Conservation (phyloP, 331 rosid species). For the Malus hybrid region DNA sequence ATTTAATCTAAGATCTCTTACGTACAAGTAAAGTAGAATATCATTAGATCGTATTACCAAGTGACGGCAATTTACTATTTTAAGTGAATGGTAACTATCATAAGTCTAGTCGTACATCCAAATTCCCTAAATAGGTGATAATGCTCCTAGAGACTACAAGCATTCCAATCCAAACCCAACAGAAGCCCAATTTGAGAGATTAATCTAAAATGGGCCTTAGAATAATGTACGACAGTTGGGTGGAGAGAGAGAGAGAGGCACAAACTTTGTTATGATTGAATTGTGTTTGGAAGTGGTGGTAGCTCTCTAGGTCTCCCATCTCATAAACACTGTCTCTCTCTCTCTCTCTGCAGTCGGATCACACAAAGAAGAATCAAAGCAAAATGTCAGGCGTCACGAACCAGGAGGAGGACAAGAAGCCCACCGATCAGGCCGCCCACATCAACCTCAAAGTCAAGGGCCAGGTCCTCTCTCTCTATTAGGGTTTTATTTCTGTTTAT, state of each 20-base stretch:
- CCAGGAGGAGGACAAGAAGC: conserved; percentile 79
- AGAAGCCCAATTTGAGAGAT: too few species aligned
- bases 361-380: not conserved
- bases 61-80: too few species aligned
- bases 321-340: not conserved
- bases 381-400: conserved; percentile 57
- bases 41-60: too few species aligned
- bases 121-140: too few species aligned
- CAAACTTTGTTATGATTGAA: not conserved
- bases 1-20: too few species aligned
- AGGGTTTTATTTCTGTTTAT: not conserved
- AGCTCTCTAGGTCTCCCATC: not conserved
- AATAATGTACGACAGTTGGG: too few species aligned
- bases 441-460: conserved; percentile 84
- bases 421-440: conserved; percentile 53
- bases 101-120: too few species aligned
- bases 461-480: conserved; percentile 36
- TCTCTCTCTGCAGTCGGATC: not conserved
- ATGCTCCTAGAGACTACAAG: too few species aligned
- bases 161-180: too few species aligned
- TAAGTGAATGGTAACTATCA: too few species aligned
- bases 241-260: not conserved
- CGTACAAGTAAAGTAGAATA: too few species aligned
- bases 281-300: not conserved
- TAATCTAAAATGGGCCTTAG: too few species aligned